A percentile compares a stretch with the other conserved stretches of the same genome.
These are phyloP conservation scores for Trametes cingulata DNA, from an alignment of 768 basidiomycete genomes.

Conservation along the genomic window DNA sequence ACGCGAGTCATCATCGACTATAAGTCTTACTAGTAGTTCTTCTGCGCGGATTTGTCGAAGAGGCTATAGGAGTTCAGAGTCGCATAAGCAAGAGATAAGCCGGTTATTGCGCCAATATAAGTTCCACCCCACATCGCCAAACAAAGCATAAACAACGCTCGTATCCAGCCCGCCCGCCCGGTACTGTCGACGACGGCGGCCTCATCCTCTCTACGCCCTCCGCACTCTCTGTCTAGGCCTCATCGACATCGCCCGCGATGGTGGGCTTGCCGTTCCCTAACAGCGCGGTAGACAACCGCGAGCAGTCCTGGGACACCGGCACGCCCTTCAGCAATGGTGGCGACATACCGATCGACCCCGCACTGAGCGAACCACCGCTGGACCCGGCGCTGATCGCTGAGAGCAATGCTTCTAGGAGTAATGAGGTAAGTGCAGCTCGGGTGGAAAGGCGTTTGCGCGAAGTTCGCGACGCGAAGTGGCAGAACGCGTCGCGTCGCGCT, in stretches of 20 bases:
- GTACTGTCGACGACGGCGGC: slow-evolving; percentile 39
- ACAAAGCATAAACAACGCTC: slow-evolving; percentile 29
- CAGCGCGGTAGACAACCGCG: slow-evolving; percentile 36
- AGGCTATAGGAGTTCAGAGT: background rate
- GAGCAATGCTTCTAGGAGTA: background rate
- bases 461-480: slow-evolving; percentile 27
- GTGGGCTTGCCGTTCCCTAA: slow-evolving; percentile 17
- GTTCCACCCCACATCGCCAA: slow-evolving; percentile 27
- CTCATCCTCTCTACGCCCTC: slow-evolving; percentile 12
- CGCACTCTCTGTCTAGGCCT: slow-evolving; percentile 21
- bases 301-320: slow-evolving; percentile 58
- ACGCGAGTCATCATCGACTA: background rate
- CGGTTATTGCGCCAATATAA: background rate
- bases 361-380: slow-evolving; percentile 42
- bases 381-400: slow-evolving; percentile 30
- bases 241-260: slow-evolving; percentile 14
- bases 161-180: slow-evolving; percentile 35
- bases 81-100: background rate
- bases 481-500: slow-evolving; percentile 74
- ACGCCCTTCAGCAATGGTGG: slow-evolving; percentile 55
- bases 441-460: slow-evolving; percentile 12
- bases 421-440: slow-evolving; percentile 24
- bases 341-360: slow-evolving; percentile 83
- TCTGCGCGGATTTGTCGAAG: background rate
- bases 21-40: background rate